Conservation (phyloP, 1,284 basidiomycete species). For the Puccinia triticina region DNA sequence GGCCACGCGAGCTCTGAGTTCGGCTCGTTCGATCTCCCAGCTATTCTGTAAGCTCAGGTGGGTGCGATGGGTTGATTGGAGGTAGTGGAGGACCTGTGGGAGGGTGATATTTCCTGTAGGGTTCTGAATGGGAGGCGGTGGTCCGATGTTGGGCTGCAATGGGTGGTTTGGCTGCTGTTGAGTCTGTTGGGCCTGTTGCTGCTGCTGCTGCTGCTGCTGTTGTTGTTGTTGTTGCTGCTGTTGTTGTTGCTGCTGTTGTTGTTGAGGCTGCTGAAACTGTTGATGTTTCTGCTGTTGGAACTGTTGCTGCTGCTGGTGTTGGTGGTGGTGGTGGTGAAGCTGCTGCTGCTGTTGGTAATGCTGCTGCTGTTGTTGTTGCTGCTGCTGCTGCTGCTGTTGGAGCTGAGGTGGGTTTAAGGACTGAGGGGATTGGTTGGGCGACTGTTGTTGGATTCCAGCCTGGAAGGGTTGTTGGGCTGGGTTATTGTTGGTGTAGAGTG, state of each 20-base stretch:
- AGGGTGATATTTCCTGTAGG: constrained; percentile 74
- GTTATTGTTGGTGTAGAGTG: constrained; percentile 11
- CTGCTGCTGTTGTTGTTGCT: constrained; percentile 30
- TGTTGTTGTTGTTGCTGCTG: constrained; percentile 64
- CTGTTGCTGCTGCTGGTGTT: constrained; percentile 29
- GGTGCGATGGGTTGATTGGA: constrained; percentile 95
- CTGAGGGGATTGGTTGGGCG: background rate
- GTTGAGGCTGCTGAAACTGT: constrained; percentile 33
- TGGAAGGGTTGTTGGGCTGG: background rate
- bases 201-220: constrained; percentile 65
- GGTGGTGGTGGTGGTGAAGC: constrained; percentile 24
- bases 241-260: constrained; percentile 53
- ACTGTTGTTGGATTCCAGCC: constrained; percentile 11
- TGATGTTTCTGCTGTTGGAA: constrained; percentile 19
- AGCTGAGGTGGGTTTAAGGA: constrained; percentile 30
- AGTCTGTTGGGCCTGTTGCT: constrained; percentile 64
- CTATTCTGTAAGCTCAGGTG: constrained; percentile 93
- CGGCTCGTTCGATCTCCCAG: constrained; percentile 99
- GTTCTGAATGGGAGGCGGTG: constrained; percentile 46
- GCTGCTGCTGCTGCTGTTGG: constrained; percentile 12
- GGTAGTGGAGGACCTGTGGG: constrained; percentile 90
- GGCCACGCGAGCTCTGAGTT: constrained; percentile 99
- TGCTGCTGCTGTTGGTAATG: constrained; percentile 5
- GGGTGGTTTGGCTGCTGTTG: constrained; percentile 56
- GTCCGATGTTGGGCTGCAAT: constrained; percentile 67